A percentile compares a stretch with the other conserved stretches of the same genome.
These are phyloP conservation scores for Cornus controversa DNA, from an alignment of 148 eudicot genomes.

Conservation along the genomic window DNA sequence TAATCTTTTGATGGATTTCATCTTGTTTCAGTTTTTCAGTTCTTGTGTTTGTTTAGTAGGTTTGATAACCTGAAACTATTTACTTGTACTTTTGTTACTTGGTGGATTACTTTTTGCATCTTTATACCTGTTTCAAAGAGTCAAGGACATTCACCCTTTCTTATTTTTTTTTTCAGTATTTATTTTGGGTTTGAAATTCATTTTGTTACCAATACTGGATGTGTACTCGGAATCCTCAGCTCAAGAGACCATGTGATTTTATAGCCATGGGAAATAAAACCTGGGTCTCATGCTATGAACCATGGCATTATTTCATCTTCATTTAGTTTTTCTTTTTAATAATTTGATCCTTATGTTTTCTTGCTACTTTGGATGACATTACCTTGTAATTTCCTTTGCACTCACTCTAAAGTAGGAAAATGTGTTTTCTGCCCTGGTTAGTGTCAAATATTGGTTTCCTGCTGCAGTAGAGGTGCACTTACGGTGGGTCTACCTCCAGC, in stretches of 20 bases:
- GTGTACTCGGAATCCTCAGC: background rate
- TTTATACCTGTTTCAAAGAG: no score
- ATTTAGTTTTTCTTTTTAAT: background rate
- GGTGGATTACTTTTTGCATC: no score
- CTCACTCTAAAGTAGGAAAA: background rate
- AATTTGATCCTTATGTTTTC: background rate
- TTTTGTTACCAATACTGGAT: background rate
- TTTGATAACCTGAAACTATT: no score
- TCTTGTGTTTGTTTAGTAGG: no score
- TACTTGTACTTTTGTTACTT: no score
- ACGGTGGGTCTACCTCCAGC: constrained; percentile 96
- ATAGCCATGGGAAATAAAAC: background rate
- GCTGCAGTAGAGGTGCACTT: constrained; percentile 62
- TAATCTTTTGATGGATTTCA: no score
- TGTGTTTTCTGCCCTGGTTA: background rate
- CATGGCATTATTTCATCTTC: background rate
- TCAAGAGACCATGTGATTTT: background rate
- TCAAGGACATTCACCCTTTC: background rate
- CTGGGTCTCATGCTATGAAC: background rate
- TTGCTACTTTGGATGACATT: background rate
- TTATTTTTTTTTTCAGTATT: background rate
- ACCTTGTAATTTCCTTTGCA: background rate
- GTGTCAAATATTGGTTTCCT: constrained; percentile 18
- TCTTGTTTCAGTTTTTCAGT: no score
- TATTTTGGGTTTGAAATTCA: background rate